phyloP scores from a whole-genome alignment of 345 rosid species.

The Combretum micranthum region DNA sequence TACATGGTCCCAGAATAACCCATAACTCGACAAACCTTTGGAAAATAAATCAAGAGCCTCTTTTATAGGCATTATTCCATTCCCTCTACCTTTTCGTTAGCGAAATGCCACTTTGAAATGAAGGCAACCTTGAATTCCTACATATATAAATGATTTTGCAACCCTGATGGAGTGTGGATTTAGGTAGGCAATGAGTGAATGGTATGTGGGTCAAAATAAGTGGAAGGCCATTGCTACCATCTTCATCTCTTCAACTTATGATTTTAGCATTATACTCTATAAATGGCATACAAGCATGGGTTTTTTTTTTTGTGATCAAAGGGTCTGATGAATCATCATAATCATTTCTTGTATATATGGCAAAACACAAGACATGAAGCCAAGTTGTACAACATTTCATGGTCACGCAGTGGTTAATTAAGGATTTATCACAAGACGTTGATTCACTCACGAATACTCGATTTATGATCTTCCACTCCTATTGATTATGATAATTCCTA shows the following conservation, averaged over 20 bases:
- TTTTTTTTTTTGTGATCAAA: not conserved
- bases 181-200: not conserved
- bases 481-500: too few species aligned
- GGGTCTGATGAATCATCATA: not conserved
- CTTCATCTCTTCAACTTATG: not conserved
- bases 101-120: constrained; percentile 4
- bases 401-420: too few species aligned
- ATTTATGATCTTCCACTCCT: too few species aligned
- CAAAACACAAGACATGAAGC: constrained; percentile 4
- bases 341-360: constrained; percentile 1
- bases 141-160: constrained; percentile 4
- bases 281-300: not conserved
- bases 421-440: too few species aligned
- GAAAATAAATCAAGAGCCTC: not conserved
- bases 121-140: constrained; percentile 1
- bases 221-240: not conserved
- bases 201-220: not conserved
- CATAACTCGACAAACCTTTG: not conserved
- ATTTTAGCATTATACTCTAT: not conserved
- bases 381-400: constrained; percentile 6
- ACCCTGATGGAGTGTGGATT: not conserved
- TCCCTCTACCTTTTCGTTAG: not conserved
- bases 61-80: not conserved
- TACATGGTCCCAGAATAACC: constrained; percentile 5
- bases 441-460: too few species aligned